These are phyloP conservation scores for Datura wrightii DNA, from an alignment of 257 asterid genomes.

Conservation along the genomic window DNA sequence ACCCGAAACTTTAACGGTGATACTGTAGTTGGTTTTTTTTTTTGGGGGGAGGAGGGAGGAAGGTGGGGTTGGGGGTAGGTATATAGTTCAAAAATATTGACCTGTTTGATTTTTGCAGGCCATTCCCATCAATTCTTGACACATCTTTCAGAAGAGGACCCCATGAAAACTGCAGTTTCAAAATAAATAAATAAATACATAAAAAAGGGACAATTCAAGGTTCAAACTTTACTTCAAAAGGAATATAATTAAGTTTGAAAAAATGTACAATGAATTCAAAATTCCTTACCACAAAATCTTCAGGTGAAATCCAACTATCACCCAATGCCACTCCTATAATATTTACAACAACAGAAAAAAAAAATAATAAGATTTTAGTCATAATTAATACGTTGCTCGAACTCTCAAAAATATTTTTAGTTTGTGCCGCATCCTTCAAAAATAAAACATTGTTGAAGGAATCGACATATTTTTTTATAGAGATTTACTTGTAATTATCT, in stretches of 20 bases:
- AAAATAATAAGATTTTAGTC: too few species aligned
- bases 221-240: background rate
- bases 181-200: background rate
- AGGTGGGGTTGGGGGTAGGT: background rate
- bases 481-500: too few species aligned
- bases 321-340: constrained; percentile 84
- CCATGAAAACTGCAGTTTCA: constrained; percentile 76
- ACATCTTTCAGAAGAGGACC: constrained; percentile 95
- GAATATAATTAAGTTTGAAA: background rate
- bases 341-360: background rate
- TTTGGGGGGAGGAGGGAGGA: too few species aligned
- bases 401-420: background rate
- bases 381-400: too few species aligned
- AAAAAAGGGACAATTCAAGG: background rate
- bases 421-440: too few species aligned
- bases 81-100: constrained; percentile 32
- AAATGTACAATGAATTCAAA: constrained; percentile 5
- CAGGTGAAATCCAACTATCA: constrained; percentile 95
- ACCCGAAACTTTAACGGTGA: too few species aligned
- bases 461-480: too few species aligned
- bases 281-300: constrained; percentile 78
- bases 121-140: constrained; percentile 75
- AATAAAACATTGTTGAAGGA: too few species aligned
- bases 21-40: too few species aligned
- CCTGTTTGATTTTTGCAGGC: constrained; percentile 74